Evolutionary conservation across 352 stramenopile species (phyloP), one percentile per base, ranked within the genome.

Genomic region (Globisporangium okanoganense): DNA sequence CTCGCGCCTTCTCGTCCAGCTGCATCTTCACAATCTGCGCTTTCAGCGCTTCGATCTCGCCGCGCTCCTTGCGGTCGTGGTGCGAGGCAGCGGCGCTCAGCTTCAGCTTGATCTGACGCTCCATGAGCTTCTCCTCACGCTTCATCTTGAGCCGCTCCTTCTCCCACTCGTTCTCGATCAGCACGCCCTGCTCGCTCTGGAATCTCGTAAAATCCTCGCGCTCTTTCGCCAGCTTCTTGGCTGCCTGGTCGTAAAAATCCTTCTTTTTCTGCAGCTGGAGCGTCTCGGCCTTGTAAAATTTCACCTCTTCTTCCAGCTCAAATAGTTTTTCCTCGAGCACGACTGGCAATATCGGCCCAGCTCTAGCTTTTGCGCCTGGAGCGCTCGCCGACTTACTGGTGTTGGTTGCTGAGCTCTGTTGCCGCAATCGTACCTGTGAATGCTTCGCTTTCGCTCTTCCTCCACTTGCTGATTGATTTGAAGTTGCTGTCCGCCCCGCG

Each of bases 291-390:
- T 94, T 92, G 72, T 95, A 92, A 43, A 91, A 87, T 54, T 82
- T 90, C n/a, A 92, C 82, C 36, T 94, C 87, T 68, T 88, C 79
- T 65, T 95, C 84, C 6, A 94, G 54, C 57, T 95, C 84, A 14
- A 67, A 73, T 33, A 93, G 58, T 25, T 92, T 93, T 58, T 95
- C 82, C 71, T 95, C 80, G n/a, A 93, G 82, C 13, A 86, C 78
- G 16, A 77, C 64, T 9, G 85, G 85, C 0, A 95, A 31, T 1
- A 85, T 64, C 27, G 64, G 62, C 14, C 51, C 56, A 13, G 45
- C 38, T 24, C 55, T 33, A 18, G 45, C 18, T 12, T 51, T 52
- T 9, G 57, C 41, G 16, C 18, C 29, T 54, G 65, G 8, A 14
- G 55, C 10, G 24, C 25, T 51, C 18, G 12, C 40, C 9, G 16